Conservation (phyloP, 345 rosid species). For the Viola odorata region DNA sequence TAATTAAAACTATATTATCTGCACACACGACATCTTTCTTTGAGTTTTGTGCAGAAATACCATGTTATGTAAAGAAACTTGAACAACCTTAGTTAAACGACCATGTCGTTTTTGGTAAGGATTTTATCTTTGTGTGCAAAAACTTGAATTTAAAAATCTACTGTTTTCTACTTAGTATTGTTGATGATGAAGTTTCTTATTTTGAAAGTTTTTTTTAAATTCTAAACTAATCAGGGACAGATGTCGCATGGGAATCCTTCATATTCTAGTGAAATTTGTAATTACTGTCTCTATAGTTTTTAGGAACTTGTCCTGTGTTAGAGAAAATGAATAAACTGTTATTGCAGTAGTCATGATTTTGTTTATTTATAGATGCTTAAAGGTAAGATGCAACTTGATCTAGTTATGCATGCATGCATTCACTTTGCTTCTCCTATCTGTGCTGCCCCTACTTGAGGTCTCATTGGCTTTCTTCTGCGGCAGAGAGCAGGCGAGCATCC, state of each 20-base stretch:
- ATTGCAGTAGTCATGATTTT: background rate
- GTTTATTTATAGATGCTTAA: background rate
- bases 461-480: constrained; percentile 15
- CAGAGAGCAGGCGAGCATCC: constrained; percentile 83
- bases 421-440: constrained; percentile 5
- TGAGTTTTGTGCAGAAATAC: too few relatives aligned
- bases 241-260: too few relatives aligned
- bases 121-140: too few relatives aligned
- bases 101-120: too few relatives aligned
- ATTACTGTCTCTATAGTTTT: background rate
- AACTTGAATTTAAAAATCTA: too few relatives aligned
- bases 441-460: background rate
- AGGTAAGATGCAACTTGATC: background rate
- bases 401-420: background rate
- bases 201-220: background rate
- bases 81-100: too few relatives aligned
- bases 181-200: background rate
- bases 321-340: background rate
- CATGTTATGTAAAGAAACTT: too few relatives aligned
- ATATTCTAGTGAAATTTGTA: too few relatives aligned
- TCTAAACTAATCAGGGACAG: too few relatives aligned
- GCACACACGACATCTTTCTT: too few relatives aligned
- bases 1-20: too few relatives aligned
- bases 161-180: background rate
- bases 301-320: background rate